These are phyloP conservation scores for Rhododendron simsii DNA, from an alignment of 148 eudicot genomes.

Conservation along the genomic window DNA sequence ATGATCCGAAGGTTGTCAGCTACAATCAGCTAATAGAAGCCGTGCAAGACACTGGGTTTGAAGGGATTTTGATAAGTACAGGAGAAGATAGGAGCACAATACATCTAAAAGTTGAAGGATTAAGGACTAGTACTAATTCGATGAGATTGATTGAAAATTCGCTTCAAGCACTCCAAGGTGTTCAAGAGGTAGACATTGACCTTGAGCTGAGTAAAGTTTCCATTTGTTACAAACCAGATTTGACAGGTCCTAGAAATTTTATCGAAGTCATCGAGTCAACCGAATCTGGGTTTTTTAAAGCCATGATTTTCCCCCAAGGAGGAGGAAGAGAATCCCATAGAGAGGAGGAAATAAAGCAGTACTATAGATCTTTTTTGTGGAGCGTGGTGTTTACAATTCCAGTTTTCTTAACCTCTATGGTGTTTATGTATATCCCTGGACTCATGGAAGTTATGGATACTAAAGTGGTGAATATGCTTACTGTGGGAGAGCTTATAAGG, in stretches of 20 bases:
- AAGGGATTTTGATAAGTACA: slow-evolving; percentile 61
- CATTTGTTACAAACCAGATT: slow-evolving; percentile 64
- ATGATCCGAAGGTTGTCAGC: slow-evolving; percentile 56
- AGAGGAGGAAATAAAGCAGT: slow-evolving; percentile 54
- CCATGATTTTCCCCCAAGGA: slow-evolving; percentile 65
- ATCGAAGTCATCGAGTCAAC: slow-evolving; percentile 64
- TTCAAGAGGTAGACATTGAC: slow-evolving; percentile 51
- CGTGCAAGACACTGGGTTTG: slow-evolving; percentile 68
- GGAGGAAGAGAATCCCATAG: slow-evolving; percentile 57
- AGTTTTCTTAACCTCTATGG: slow-evolving; percentile 82
- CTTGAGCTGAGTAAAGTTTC: slow-evolving; percentile 44
- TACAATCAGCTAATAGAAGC: slow-evolving; percentile 46
- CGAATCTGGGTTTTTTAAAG: slow-evolving; percentile 53
- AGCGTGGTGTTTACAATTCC: slow-evolving; percentile 84
- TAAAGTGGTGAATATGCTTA: slow-evolving; percentile 70
- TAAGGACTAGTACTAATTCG: slow-evolving; percentile 27
- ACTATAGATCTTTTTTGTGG: slow-evolving; percentile 69
- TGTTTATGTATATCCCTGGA: slow-evolving; percentile 84
- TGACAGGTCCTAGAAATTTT: slow-evolving; percentile 78
- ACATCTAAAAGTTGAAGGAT: slow-evolving; percentile 60
- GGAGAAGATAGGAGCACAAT: slow-evolving; percentile 72
- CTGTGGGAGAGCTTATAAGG: slow-evolving; percentile 64
- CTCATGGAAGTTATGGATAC: slow-evolving; percentile 51
- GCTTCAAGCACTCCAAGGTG: slow-evolving; percentile 71
- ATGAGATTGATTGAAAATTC: slow-evolving; percentile 50